Conservation (phyloP, 257 asterid genomes). For the Rehmannia glutinosa region DNA sequence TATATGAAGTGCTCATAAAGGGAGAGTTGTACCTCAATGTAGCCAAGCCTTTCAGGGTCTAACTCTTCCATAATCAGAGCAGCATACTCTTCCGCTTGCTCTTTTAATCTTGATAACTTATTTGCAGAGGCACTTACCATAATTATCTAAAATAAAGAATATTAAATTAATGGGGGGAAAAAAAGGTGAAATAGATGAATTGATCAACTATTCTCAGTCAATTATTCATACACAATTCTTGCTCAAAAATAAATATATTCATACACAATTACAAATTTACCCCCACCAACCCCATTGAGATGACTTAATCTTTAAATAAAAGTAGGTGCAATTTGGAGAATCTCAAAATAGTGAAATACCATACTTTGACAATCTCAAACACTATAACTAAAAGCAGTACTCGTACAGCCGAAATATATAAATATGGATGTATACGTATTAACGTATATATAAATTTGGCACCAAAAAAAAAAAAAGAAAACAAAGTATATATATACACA, state of each 20-base stretch:
- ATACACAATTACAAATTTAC: conserved; percentile 13
- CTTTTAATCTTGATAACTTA: conserved; percentile 85
- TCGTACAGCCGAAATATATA: no score
- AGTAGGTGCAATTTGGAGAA: conserved; percentile 21
- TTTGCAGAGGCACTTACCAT: conserved; percentile 97
- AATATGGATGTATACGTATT: no score
- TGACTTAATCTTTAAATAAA: conserved; percentile 20
- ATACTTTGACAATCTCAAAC: no score
- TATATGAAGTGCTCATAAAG: not conserved
- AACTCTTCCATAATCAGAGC: conserved; percentile 97
- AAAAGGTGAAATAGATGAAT: no score
- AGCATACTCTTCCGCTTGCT: conserved; percentile 96
- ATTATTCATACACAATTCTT: no score
- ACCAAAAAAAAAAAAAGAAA: not conserved
- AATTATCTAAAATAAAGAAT: no score
- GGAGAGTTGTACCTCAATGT: conserved; percentile 66
- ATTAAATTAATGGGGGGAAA: no score
- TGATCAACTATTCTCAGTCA: no score
- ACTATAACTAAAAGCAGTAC: no score
- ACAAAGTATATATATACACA: no score
- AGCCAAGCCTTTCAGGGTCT: conserved; percentile 97
- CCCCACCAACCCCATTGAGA: conserved; percentile 60
- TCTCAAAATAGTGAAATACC: not conserved
- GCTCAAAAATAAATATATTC: not conserved
- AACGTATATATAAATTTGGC: no score